A percentile compares a stretch with the other conserved stretches of the same genome.
Evolutionary conservation across 108 stramenopile species (phyloP).

Genomic region (Fistulifera solaris): DNA sequence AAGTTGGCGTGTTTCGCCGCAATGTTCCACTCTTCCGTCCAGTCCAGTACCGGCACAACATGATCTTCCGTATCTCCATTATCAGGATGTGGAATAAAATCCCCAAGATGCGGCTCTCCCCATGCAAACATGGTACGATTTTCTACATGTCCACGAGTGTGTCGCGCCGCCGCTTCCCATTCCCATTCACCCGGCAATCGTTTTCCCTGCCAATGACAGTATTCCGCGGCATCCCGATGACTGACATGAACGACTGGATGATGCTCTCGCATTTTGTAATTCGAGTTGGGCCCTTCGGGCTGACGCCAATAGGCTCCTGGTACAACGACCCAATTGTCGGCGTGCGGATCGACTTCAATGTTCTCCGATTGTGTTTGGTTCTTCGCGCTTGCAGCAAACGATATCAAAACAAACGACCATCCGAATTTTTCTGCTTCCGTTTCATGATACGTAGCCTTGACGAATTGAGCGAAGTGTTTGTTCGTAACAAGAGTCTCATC

Average conservation of each 20-base stretch:
- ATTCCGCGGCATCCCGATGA: constrained; percentile 90
- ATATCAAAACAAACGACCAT: constrained; percentile 88
- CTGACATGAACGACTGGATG: constrained; percentile 91
- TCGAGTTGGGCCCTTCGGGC: constrained; percentile 81
- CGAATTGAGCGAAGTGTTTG: constrained; percentile 87
- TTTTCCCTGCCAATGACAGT: constrained; percentile 85
- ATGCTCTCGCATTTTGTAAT: constrained; percentile 71
- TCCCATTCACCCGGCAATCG: constrained; percentile 86
- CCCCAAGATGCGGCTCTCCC: constrained; percentile 49
- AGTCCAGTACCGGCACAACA: constrained; percentile 63
- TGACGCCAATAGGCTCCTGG: constrained; percentile 86
- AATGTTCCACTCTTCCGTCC: constrained; percentile 40
- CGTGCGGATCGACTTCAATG: constrained; percentile 66
- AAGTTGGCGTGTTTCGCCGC: constrained; percentile 59
- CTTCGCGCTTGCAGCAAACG: constrained; percentile 38
- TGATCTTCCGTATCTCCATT: constrained; percentile 62
- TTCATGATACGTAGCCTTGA: constrained; percentile 78
- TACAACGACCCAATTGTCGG: constrained; percentile 84
- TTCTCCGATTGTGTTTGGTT: constrained; percentile 12
- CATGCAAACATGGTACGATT: constrained; percentile 71
- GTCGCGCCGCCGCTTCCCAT: constrained; percentile 89
- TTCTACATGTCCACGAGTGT: constrained; percentile 55
- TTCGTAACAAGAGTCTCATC: constrained; percentile 76
- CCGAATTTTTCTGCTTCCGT: constrained; percentile 94
- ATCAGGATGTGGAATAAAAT: constrained; percentile 79